A percentile compares a stretch with the other conserved stretches of the same genome.
These are phyloP conservation scores for Arabis hirsuta DNA, from an alignment of 345 rosid genomes.

Conservation along the genomic window DNA sequence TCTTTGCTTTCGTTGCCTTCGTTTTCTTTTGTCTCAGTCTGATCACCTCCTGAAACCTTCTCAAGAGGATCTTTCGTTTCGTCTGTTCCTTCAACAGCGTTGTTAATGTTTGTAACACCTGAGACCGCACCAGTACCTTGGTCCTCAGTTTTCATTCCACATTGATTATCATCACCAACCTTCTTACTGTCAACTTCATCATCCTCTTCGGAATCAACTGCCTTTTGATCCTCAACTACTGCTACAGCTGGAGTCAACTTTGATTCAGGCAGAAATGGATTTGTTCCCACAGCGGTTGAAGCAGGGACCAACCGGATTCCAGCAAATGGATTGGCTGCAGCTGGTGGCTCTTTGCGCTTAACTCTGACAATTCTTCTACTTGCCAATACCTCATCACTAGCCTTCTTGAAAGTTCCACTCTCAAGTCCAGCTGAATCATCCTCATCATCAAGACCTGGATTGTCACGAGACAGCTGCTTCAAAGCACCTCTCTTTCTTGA, in stretches of 20 bases:
- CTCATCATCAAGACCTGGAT: slow-evolving; percentile 86
- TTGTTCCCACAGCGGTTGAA: slow-evolving; percentile 6
- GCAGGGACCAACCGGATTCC: slow-evolving; percentile 68
- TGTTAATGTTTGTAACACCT: slow-evolving; percentile 30
- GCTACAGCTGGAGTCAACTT: slow-evolving; percentile 37
- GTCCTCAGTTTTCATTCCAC: too few relatives aligned
- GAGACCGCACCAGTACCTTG: neutral
- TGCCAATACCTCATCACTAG: slow-evolving; percentile 87
- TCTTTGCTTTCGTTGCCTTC: slow-evolving; percentile 49
- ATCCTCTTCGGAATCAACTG: slow-evolving; percentile 19
- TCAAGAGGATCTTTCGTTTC: slow-evolving; percentile 48
- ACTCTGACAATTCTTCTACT: slow-evolving; percentile 77
- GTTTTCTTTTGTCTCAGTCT: slow-evolving; percentile 46
- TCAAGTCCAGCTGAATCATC: slow-evolving; percentile 65
- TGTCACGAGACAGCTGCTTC: slow-evolving; percentile 80
- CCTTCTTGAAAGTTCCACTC: slow-evolving; percentile 87
- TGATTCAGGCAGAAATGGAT: slow-evolving; percentile 34
- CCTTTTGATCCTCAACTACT: slow-evolving; percentile 47
- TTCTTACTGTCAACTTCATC: slow-evolving; percentile 44
- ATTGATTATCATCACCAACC: neutral
- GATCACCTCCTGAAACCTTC: slow-evolving; percentile 46
- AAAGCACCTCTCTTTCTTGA: slow-evolving; percentile 98
- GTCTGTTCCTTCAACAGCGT: slow-evolving; percentile 46
- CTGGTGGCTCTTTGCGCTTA: slow-evolving; percentile 59
- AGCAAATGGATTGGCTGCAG: slow-evolving; percentile 81